Base-by-base conservation (phyloP, 2,329 filamentous ascomycete genomes). In the Venturia nashicola region DNA sequence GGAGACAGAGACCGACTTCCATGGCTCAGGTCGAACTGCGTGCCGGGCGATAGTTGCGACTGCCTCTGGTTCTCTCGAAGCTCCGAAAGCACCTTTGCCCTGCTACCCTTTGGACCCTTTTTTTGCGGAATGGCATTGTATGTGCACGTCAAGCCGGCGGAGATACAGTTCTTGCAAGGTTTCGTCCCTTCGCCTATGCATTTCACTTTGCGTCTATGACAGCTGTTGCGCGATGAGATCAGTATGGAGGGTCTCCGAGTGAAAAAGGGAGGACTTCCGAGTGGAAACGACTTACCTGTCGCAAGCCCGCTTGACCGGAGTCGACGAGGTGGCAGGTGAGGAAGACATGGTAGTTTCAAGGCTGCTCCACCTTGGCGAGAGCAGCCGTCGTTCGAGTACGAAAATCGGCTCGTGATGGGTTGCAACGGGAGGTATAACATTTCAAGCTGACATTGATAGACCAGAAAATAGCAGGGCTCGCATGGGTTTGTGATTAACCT, bases 41-140 rank as follows among this genome's bases (percentile, higher is more conserved):
- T 72, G 64, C 71, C 77, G 66, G 78, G 70, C 66, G 76, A 71
- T 62, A 80, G 72, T 69, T 79, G 75, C 65, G 76, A 74, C 65
- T 77, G 74, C 68, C 72, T 77, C 72, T 75, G 74, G 66, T 71
- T 83, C 76, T 77, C 82, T 62, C 84, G 78, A 27, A 87, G 75
- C 73, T 85, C 83, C 66, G 83, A 84, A 65, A 87, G 83, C 48
- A 87, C 83, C 67, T 84, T 82, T 42, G 84, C 84, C 65, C 82
- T 79, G 61, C 82, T 83, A 36, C 82, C 81, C 69, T 86, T 87
- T 14, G 84, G 84, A 2, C 84, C 84, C 68, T 85, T 82, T 72
- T 85, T 86, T 72, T 84, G 82, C 16, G 84, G 84, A 54, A 86
- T 80, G 69, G 85, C 83, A 69, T 86, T 84, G 71, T 84, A 83